phyloP scores from a whole-genome alignment of 129 eudicot genomes.

The Ambrosia trifida region DNA sequence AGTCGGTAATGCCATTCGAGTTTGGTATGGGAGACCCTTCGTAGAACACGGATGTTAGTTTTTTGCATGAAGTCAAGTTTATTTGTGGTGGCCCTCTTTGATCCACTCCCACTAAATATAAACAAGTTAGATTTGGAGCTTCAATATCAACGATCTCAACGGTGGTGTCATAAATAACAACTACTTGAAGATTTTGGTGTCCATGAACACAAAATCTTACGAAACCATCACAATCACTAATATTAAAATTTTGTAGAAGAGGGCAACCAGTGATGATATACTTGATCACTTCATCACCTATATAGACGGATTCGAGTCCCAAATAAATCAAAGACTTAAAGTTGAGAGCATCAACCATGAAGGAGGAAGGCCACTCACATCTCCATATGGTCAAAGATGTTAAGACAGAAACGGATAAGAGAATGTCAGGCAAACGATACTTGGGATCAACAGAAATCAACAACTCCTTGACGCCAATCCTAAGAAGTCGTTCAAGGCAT shows the following conservation, averaged over 20 bases:
- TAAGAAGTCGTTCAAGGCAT: background rate
- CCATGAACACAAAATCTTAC: too few relatives aligned
- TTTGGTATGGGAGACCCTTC: too few relatives aligned
- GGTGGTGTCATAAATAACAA: background rate
- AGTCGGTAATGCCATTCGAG: too few relatives aligned
- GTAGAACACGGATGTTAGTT: too few relatives aligned
- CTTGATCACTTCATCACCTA: constrained; percentile 9
- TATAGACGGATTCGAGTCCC: background rate
- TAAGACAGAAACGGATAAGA: background rate
- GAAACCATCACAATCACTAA: too few relatives aligned
- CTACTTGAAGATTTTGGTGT: background rate
- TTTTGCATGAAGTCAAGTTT: background rate
- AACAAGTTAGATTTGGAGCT: background rate
- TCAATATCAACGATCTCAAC: background rate
- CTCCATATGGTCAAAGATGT: background rate
- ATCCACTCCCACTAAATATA: background rate
- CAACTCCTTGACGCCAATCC: background rate
- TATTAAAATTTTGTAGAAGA: background rate
- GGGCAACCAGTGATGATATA: background rate
- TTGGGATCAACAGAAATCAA: background rate
- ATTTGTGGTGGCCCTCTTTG: background rate
- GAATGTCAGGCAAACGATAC: background rate
- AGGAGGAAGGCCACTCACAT: constrained; percentile 12
- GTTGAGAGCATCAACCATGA: background rate
- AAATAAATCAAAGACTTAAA: background rate